These are phyloP conservation scores for Paecilomyces sp. DNA, from an alignment of 2,329 filamentous ascomycete species.

Conservation along the genomic window DNA sequence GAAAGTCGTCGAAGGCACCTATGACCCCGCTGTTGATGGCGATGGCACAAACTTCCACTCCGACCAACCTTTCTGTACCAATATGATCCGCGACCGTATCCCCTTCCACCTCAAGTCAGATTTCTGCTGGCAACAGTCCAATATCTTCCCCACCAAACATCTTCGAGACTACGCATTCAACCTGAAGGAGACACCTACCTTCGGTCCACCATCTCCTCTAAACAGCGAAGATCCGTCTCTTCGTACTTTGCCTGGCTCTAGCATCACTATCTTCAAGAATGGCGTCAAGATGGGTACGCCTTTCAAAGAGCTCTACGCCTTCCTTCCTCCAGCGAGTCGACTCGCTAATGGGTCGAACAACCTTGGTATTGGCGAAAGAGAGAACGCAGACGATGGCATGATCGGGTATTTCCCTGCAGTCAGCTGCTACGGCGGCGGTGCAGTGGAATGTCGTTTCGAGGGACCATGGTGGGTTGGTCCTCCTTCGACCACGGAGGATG, in stretches of 20 bases:
- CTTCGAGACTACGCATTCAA: constrained; percentile 62
- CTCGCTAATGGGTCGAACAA: constrained; percentile 38
- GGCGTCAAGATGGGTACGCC: constrained; percentile 77
- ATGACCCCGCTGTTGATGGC: constrained; percentile 74
- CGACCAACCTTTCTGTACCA: constrained; percentile 53
- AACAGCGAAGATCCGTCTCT: constrained; percentile 68
- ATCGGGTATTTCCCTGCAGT: constrained; percentile 93
- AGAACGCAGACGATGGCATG: constrained; percentile 88
- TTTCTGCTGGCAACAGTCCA: constrained; percentile 73
- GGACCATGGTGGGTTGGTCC: constrained; percentile 89
- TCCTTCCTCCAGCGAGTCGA: constrained; percentile 77
- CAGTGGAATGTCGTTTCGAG: constrained; percentile 89
- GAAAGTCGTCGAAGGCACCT: constrained; percentile 79
- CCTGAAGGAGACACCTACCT: constrained; percentile 38
- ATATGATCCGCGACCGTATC: constrained; percentile 90
- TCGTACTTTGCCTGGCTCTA: constrained; percentile 77
- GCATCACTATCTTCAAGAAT: constrained; percentile 89
- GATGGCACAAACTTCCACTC: constrained; percentile 18
- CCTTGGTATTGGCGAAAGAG: constrained; percentile 59
- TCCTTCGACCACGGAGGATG: constrained; percentile 42
- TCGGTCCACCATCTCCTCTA: constrained; percentile 46
- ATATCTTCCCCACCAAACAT: constrained; percentile 68
- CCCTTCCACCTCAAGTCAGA: constrained; percentile 91
- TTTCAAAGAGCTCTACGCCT: constrained; percentile 81
- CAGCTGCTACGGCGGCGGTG: constrained; percentile 83